Percentiles rank a stretch among this genome's conserved stretches.
Evolutionary conservation across 768 basidiomycete genomes (phyloP).

Genomic region (Strobilomyces echinocephalus): DNA sequence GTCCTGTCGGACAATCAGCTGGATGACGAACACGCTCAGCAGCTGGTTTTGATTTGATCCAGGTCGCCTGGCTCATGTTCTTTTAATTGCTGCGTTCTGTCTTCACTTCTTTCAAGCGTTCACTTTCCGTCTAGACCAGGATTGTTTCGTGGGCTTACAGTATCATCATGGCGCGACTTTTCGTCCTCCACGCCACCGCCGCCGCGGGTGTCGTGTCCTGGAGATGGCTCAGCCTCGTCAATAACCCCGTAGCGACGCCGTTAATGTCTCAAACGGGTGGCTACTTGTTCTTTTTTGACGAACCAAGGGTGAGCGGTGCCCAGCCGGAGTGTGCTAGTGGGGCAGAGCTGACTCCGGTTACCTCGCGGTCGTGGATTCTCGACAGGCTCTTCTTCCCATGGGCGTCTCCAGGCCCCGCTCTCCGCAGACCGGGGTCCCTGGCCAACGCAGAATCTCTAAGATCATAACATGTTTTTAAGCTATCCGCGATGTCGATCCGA

Average conservation of each 20-base stretch:
- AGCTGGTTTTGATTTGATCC: not conserved
- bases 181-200: constrained; percentile 31
- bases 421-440: no score
- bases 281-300: constrained; percentile 67
- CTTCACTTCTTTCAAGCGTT: no score
- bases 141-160: no score
- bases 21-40: not conserved
- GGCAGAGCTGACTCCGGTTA: not conserved
- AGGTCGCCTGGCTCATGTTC: not conserved
- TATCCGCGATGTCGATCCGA: no score
- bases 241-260: constrained; percentile 11
- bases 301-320: constrained; percentile 53
- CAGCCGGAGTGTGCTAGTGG: no score
- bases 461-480: no score
- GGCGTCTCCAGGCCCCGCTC: no score
- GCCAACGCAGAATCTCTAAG: no score
- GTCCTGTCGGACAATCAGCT: not conserved
- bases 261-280: constrained; percentile 55
- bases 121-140: no score
- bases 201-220: constrained; percentile 34
- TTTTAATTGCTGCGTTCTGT: not conserved
- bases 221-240: constrained; percentile 28
- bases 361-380: no score
- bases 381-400: constrained; percentile 33
- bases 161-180: constrained; percentile 10